Percentiles rank a stretch among this genome's conserved stretches.
phyloP scores from a whole-genome alignment of 371 early-diverging fungal genomes.

The Globomyces sp. region DNA sequence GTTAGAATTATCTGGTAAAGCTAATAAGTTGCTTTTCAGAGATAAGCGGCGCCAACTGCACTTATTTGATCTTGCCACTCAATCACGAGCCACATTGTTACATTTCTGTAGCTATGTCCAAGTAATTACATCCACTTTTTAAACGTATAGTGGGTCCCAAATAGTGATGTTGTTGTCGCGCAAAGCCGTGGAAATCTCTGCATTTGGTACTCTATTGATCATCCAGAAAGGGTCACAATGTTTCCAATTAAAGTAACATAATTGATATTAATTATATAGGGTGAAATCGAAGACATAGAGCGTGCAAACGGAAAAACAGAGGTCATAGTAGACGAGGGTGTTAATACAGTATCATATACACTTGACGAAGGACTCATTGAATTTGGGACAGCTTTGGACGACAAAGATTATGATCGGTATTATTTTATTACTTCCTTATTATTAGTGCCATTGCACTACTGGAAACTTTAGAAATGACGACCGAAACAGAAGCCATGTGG shows the following conservation, averaged over 20 bases:
- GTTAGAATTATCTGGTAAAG: constrained; percentile 60
- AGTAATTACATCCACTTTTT: constrained; percentile 12
- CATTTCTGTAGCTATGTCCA: constrained; percentile 54
- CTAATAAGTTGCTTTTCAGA: constrained; percentile 52
- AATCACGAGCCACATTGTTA: constrained; percentile 45
- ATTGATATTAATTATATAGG: constrained; percentile 16
- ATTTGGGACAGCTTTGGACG: constrained; percentile 56
- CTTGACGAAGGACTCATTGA: constrained; percentile 60
- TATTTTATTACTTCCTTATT: background rate
- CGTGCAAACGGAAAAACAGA: constrained; percentile 52
- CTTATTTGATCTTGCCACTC: constrained; percentile 45
- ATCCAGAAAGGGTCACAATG: constrained; percentile 56
- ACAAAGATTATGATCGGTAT: constrained; percentile 45
- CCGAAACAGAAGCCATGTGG: constrained; percentile 62
- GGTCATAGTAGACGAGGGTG: constrained; percentile 59
- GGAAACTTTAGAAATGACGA: constrained; percentile 53
- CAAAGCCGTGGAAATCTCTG: constrained; percentile 52
- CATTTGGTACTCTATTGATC: constrained; percentile 59
- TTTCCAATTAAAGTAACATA: constrained; percentile 45
- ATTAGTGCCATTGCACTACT: constrained; percentile 49
- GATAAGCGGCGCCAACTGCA: constrained; percentile 54
- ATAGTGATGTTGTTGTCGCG: constrained; percentile 57
- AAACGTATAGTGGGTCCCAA: constrained; percentile 52
- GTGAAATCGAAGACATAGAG: constrained; percentile 57
- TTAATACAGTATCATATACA: constrained; percentile 56